These are phyloP conservation scores for Kwoniella botswanensis DNA, from an alignment of 768 basidiomycete species.

Conservation along the genomic window DNA sequence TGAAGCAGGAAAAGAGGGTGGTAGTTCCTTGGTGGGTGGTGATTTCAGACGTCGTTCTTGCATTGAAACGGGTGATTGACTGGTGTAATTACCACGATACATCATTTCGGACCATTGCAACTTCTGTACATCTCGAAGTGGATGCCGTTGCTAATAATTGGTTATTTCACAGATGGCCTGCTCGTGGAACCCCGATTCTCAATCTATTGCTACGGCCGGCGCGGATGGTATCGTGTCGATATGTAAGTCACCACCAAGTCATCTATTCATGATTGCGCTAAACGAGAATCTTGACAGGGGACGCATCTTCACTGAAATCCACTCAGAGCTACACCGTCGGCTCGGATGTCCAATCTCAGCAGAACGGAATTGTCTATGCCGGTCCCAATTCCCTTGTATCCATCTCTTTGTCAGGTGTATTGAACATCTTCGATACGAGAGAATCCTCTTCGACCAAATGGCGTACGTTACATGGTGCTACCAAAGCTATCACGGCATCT, in stretches of 20 bases:
- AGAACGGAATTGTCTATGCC: constrained; percentile 83
- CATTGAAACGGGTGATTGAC: too few relatives aligned
- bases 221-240: constrained; percentile 86
- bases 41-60: neutral
- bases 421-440: constrained; percentile 82
- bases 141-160: neutral
- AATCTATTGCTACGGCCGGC: constrained; percentile 76
- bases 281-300: constrained; percentile 65
- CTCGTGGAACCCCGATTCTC: constrained; percentile 77
- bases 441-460: constrained; percentile 66
- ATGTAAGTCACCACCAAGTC: constrained; percentile 63
- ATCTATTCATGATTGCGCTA: neutral
- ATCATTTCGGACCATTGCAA: too few relatives aligned
- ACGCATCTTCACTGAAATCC: constrained; percentile 73
- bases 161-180: constrained; percentile 59
- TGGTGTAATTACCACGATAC: too few relatives aligned
- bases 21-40: constrained; percentile 36
- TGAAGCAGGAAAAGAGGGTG: constrained; percentile 59
- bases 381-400: constrained; percentile 74
- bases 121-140: too few relatives aligned
- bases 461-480: constrained; percentile 69
- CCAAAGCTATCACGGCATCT: constrained; percentile 74
- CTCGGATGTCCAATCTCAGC: constrained; percentile 75
- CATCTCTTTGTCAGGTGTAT: constrained; percentile 77
- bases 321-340: constrained; percentile 74